A percentile compares a stretch with the other conserved stretches of the same genome.
Evolutionary conservation across 805 yeast genomes (phyloP).

Genomic region (Ogataea pignaliae): DNA sequence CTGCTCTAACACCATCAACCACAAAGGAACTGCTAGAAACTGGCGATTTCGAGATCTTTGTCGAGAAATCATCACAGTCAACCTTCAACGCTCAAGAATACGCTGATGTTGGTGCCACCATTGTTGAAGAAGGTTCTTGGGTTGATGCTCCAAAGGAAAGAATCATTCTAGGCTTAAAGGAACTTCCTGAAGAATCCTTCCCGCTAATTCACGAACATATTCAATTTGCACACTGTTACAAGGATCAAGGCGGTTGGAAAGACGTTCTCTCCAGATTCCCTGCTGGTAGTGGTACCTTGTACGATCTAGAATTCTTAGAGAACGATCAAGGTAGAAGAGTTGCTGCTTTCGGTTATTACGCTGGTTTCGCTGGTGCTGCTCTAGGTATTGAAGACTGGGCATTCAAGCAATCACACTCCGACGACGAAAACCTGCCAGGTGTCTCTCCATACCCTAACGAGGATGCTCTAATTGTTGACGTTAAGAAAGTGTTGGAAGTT

Average conservation of each 20-base stretch:
- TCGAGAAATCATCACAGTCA: slow-evolving; percentile 84
- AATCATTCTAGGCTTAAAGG: slow-evolving; percentile 90
- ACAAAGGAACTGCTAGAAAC: slow-evolving; percentile 79
- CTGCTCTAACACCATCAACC: slow-evolving; percentile 91
- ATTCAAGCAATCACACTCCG: slow-evolving; percentile 72
- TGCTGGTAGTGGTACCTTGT: slow-evolving; percentile 83
- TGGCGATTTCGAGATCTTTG: slow-evolving; percentile 76
- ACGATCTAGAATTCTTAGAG: slow-evolving; percentile 91
- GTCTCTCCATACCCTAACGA: slow-evolving; percentile 83
- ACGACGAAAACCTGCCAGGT: slow-evolving; percentile 67
- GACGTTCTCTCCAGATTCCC: slow-evolving; percentile 87
- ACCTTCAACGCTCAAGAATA: slow-evolving; percentile 77
- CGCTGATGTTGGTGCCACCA: slow-evolving; percentile 71
- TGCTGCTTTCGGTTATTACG: slow-evolving; percentile 99
- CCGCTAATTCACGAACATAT: slow-evolving; percentile 95
- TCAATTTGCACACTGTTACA: slow-evolving; percentile 98
- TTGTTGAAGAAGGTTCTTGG: slow-evolving; percentile 96
- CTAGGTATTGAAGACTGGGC: slow-evolving; percentile 94
- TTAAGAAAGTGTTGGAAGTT: slow-evolving; percentile 50
- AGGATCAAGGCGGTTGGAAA: slow-evolving; percentile 96
- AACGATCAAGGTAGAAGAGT: slow-evolving; percentile 96
- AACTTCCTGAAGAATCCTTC: slow-evolving; percentile 88
- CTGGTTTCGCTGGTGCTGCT: slow-evolving; percentile 99
- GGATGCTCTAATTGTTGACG: slow-evolving; percentile 64
- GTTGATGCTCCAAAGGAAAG: slow-evolving; percentile 84